Conservation (phyloP, 768 basidiomycete genomes). For the Tephrocybe sp. region DNA sequence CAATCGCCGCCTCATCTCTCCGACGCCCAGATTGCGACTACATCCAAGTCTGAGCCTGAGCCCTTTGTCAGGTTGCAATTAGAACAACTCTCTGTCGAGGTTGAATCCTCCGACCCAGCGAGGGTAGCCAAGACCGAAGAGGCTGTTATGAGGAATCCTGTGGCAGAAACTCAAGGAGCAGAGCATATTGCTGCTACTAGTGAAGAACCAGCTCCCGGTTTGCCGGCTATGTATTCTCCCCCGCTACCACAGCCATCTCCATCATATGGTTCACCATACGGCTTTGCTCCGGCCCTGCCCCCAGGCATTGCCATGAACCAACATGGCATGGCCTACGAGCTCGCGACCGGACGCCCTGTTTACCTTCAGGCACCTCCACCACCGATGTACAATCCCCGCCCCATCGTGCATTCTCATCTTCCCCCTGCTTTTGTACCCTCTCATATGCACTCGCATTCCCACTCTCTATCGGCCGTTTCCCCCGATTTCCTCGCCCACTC, state of each 20-base stretch:
- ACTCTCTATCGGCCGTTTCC: conserved; percentile 40
- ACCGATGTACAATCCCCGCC: conserved; percentile 67
- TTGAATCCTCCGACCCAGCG: conserved; percentile 32
- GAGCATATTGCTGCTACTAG: conserved; percentile 16
- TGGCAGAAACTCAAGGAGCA: conserved; percentile 23
- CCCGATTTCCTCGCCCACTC: conserved; percentile 60
- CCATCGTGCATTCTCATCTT: conserved; percentile 57
- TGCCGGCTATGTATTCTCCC: conserved; percentile 45
- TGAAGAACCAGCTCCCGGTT: conserved; percentile 36
- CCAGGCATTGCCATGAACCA: conserved; percentile 73
- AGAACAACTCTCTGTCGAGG: conserved; percentile 37
- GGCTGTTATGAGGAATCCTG: conserved; percentile 42
- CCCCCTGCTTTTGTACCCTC: conserved; percentile 57
- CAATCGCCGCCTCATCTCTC: conserved; percentile 17
- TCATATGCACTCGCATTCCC: conserved; percentile 62
- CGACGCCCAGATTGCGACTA: conserved; percentile 19
- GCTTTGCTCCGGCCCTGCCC: conserved; percentile 60
- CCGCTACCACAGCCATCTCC: conserved; percentile 49
- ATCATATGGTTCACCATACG: conserved; percentile 67
- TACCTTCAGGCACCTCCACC: conserved; percentile 63
- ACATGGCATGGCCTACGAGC: conserved; percentile 79
- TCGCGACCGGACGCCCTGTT: conserved; percentile 80
- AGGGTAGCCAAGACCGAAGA: conserved; percentile 45
- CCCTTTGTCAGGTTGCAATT: conserved; percentile 36
- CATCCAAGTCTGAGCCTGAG: conserved; percentile 27